These are phyloP conservation scores for Ceratocystis cubensis DNA, from an alignment of 2,329 filamentous ascomycete genomes.

Conservation along the genomic window DNA sequence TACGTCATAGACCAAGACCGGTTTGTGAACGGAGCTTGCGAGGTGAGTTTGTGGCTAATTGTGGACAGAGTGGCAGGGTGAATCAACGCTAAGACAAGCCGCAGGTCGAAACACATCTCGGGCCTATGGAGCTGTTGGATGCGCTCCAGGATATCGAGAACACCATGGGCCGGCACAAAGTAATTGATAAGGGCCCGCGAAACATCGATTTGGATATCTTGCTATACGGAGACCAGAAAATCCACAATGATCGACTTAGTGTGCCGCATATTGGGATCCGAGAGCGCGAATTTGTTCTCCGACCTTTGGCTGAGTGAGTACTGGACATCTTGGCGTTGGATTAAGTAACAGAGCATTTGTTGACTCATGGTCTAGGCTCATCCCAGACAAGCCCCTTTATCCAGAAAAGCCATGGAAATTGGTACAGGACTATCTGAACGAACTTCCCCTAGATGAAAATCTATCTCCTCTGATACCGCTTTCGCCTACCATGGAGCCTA, in stretches of 20 bases:
- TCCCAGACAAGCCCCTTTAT: conserved; percentile 42
- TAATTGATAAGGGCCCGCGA: conserved; percentile 84
- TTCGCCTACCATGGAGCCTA: conserved; percentile 32
- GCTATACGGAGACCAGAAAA: conserved; percentile 56
- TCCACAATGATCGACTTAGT: conserved; percentile 60
- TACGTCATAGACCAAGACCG: conserved; percentile 80
- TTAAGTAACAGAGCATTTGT: background rate
- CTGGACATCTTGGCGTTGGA: background rate
- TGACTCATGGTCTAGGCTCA: conserved; percentile 34
- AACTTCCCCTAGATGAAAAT: conserved; percentile 39
- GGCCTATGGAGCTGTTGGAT: conserved; percentile 64
- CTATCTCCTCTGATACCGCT: conserved; percentile 49
- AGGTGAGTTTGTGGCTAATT: conserved; percentile 44
- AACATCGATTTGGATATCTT: conserved; percentile 93
- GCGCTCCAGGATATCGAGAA: conserved; percentile 74
- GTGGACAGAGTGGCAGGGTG: background rate
- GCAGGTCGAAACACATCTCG: conserved; percentile 67
- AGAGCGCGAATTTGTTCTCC: conserved; percentile 86
- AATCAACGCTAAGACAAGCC: background rate
- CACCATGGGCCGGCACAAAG: conserved; percentile 63
- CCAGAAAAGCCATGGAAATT: conserved; percentile 46
- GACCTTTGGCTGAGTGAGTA: conserved; percentile 65
- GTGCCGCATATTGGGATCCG: conserved; percentile 76
- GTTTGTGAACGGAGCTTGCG: conserved; percentile 86
- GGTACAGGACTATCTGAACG: conserved; percentile 48